Conservation (phyloP, 75 land plant genomes). For the Picea glauca region DNA sequence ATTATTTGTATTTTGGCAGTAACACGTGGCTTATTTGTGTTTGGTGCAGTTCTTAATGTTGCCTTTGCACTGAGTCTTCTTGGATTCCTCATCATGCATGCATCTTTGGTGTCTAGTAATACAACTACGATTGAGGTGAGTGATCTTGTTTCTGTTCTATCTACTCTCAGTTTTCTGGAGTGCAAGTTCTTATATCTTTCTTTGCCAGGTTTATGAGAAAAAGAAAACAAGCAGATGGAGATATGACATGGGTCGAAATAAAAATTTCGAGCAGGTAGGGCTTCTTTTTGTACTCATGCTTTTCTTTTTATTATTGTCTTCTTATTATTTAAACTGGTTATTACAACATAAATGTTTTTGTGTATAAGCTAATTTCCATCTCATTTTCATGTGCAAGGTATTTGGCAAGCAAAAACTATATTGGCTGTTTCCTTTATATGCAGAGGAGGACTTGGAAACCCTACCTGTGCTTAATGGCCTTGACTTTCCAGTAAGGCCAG, state of each 20-base stretch:
- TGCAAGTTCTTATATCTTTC: constrained; percentile 3
- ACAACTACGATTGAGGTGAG: constrained; percentile 85
- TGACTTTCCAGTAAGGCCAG: constrained; percentile 61
- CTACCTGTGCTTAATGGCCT: constrained; percentile 63
- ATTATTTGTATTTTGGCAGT: not conserved
- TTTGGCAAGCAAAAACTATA: constrained; percentile 55
- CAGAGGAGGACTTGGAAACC: constrained; percentile 54
- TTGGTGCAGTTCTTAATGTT: constrained; percentile 71
- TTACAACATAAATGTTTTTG: not conserved
- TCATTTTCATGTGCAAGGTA: constrained; percentile 39
- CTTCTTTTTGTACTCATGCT: not conserved
- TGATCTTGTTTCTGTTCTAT: not conserved
- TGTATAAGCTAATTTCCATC: not conserved
- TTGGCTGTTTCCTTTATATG: constrained; percentile 61
- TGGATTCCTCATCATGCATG: constrained; percentile 76
- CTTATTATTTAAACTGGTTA: not conserved
- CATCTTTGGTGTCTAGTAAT: constrained; percentile 55
- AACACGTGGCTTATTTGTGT: constrained; percentile 17
- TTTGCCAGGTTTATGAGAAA: constrained; percentile 31
- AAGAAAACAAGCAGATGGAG: constrained; percentile 24
- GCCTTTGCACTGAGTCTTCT: constrained; percentile 78
- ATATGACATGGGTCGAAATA: constrained; percentile 29
- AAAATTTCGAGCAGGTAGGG: constrained; percentile 33
- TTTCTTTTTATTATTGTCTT: not conserved
- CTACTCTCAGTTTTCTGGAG: too few relatives aligned